phyloP scores from a whole-genome alignment of 1,284 basidiomycete species.

The Phaffia rhodozyma region DNA sequence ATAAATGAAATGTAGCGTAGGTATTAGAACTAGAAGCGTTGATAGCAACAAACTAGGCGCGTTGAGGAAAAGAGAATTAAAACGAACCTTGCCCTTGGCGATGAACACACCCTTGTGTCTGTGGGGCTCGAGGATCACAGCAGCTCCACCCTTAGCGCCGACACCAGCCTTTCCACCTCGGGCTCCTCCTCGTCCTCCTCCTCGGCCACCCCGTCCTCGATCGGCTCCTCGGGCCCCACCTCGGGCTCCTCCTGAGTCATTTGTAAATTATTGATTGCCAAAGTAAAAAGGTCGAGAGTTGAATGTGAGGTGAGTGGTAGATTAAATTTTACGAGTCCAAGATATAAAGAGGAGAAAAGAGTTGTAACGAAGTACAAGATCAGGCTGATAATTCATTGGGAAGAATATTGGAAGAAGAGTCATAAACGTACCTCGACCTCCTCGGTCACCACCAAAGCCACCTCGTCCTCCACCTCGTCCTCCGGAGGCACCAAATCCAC shows the following conservation, averaged over 20 bases:
- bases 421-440: slow-evolving; percentile 28
- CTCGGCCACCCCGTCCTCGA: slow-evolving; percentile 28
- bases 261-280: slow-evolving; percentile 21
- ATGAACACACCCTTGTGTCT: slow-evolving; percentile 87
- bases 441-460: slow-evolving; percentile 27
- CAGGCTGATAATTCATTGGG: neutral
- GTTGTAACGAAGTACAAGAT: too few species aligned
- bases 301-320: neutral
- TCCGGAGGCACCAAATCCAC: slow-evolving; percentile 34
- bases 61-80: neutral
- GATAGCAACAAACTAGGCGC: neutral
- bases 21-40: neutral
- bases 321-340: neutral
- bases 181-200: slow-evolving; percentile 41
- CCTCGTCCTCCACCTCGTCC: slow-evolving; percentile 30
- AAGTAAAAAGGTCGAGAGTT: neutral
- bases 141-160: slow-evolving; percentile 68
- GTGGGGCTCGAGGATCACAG: slow-evolving; percentile 88
- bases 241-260: slow-evolving; percentile 33
- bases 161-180: slow-evolving; percentile 42
- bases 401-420: neutral
- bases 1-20: slow-evolving; percentile 20
- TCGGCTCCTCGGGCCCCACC: slow-evolving; percentile 28
- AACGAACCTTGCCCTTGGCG: slow-evolving; percentile 51
- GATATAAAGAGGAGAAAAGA: neutral